A percentile compares a stretch with the other conserved stretches of the same genome.
Conservation (phyloP, 257 asterid genomes). For the Solanum pennellii region DNA sequence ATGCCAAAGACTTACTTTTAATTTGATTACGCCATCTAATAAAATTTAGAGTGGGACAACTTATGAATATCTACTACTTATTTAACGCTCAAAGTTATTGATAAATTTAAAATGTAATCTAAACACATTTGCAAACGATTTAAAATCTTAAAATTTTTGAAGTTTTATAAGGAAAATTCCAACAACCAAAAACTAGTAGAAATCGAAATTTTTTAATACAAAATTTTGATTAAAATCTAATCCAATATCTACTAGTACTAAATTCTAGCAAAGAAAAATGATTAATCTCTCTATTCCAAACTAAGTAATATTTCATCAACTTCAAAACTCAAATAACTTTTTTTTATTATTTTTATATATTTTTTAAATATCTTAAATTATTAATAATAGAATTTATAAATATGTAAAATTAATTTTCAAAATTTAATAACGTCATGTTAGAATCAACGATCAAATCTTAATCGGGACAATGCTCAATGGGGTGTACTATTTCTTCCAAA, state of each 20-base stretch:
- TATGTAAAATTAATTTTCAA: too few relatives aligned
- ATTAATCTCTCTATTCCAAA: too few relatives aligned
- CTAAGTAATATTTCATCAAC: neutral
- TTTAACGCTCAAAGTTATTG: neutral
- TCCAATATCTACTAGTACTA: neutral
- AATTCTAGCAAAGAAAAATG: neutral
- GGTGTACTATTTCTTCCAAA: neutral
- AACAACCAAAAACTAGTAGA: neutral
- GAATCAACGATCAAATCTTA: neutral
- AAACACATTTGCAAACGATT: neutral
- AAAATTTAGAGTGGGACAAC: neutral
- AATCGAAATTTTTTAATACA: too few relatives aligned
- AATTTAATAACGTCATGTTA: neutral
- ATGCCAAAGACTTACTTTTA: neutral
- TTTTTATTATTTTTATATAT: too few relatives aligned
- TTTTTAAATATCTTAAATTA: too few relatives aligned
- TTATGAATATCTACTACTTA: neutral
- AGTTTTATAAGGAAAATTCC: neutral
- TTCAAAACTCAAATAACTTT: too few relatives aligned
- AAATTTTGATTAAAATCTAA: neutral
- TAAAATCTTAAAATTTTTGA: neutral
- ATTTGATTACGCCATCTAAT: neutral
- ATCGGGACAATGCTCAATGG: neutral
- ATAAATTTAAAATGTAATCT: neutral
- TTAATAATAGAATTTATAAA: too few relatives aligned